Conservation (phyloP, 2,329 filamentous ascomycete species). For the Diplodia sapinea region DNA sequence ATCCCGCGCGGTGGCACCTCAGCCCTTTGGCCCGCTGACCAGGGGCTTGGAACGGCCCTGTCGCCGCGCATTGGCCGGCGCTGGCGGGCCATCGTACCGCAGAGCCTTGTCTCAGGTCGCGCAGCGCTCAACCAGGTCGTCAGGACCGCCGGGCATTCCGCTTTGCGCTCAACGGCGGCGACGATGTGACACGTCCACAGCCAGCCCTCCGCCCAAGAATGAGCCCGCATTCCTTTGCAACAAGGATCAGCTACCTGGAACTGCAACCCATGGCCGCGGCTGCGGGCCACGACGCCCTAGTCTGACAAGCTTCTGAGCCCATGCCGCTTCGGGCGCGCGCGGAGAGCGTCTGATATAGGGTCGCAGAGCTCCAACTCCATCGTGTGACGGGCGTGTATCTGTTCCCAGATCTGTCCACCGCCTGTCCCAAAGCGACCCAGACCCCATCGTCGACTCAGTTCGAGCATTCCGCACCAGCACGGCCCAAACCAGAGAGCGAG, state of each 20-base stretch:
- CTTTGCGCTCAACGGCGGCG: constrained; percentile 20
- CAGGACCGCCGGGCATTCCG: constrained; percentile 16
- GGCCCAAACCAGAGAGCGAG: background rate
- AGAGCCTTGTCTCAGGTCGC: constrained; percentile 26
- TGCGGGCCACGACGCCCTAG: constrained; percentile 51
- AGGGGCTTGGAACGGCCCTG: constrained; percentile 25
- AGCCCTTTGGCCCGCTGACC: constrained; percentile 26
- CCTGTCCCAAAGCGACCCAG: constrained; percentile 41
- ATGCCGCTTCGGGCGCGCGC: constrained; percentile 37
- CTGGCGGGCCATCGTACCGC: constrained; percentile 24
- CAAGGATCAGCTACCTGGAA: constrained; percentile 48
- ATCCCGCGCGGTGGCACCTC: background rate
- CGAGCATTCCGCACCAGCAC: constrained; percentile 30
- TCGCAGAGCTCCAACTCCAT: constrained; percentile 29
- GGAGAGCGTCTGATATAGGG: constrained; percentile 28
- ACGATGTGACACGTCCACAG: constrained; percentile 29
- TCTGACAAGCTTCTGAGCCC: constrained; percentile 43
- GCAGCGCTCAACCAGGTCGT: constrained; percentile 24
- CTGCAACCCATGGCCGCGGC: constrained; percentile 53
- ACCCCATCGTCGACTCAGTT: constrained; percentile 20
- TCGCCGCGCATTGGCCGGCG: constrained; percentile 13
- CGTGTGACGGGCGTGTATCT: constrained; percentile 38
- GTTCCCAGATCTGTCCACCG: constrained; percentile 43
- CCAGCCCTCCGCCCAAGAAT: constrained; percentile 16
- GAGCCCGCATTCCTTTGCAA: constrained; percentile 37